phyloP scores from a whole-genome alignment of 2,329 filamentous ascomycete species.

The Myotisia sp. region DNA sequence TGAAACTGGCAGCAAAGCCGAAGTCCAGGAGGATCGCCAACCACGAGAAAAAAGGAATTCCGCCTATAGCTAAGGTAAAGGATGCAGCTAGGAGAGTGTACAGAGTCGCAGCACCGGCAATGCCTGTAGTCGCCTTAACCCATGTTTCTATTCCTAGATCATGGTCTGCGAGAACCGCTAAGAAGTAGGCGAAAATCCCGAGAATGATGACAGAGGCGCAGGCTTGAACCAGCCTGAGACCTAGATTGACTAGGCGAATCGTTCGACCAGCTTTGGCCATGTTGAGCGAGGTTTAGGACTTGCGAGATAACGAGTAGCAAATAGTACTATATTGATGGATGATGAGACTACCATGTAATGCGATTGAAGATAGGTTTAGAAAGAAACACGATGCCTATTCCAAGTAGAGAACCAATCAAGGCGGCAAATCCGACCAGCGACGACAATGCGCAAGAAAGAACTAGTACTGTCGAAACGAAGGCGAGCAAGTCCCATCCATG shows the following conservation, averaged over 20 bases:
- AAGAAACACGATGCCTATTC: no score
- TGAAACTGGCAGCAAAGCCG: constrained; percentile 59
- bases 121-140: constrained; percentile 60
- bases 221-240: constrained; percentile 61
- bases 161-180: constrained; percentile 56
- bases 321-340: no score
- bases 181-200: constrained; percentile 71
- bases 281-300: no score
- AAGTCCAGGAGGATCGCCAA: constrained; percentile 63
- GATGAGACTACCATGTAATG: no score
- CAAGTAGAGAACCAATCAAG: no score
- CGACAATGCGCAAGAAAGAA: no score
- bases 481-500: not conserved
- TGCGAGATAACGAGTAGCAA: no score
- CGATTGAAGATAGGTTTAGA: no score
- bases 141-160: constrained; percentile 47
- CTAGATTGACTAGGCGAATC: constrained; percentile 56
- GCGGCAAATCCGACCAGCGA: no score
- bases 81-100: constrained; percentile 62
- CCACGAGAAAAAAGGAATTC: constrained; percentile 56
- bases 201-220: constrained; percentile 59
- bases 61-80: constrained; percentile 66
- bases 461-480: no score
- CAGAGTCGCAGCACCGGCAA: constrained; percentile 58
- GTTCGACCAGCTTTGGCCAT: constrained; percentile 49